These are phyloP conservation scores for Cardamine chenopodiifolia DNA, from an alignment of 345 rosid species.

Conservation along the genomic window DNA sequence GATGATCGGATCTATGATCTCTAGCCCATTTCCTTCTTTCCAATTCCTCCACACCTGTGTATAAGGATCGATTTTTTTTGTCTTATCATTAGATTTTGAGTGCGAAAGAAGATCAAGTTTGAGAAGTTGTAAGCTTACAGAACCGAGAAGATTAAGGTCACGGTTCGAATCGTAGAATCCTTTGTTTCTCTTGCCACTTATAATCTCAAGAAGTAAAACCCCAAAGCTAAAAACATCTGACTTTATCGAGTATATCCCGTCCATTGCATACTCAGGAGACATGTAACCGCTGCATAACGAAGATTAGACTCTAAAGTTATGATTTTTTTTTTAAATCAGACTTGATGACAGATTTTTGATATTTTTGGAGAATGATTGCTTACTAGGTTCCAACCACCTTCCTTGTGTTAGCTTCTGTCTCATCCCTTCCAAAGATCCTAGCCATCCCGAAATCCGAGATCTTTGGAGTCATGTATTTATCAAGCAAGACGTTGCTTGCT, in stretches of 20 bases:
- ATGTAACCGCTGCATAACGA: constrained; percentile 64
- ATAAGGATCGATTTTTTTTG: background rate
- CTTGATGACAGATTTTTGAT: background rate
- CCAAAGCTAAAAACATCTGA: constrained; percentile 81
- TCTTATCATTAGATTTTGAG: background rate
- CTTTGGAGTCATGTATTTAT: constrained; percentile 64
- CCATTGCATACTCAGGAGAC: constrained; percentile 89
- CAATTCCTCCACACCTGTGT: constrained; percentile 70
- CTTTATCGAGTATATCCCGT: constrained; percentile 66
- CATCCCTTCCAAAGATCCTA: constrained; percentile 70
- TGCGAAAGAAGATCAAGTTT: background rate
- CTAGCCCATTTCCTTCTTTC: constrained; percentile 60
- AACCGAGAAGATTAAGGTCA: constrained; percentile 76
- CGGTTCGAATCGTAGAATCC: constrained; percentile 63
- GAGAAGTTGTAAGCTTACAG: constrained; percentile 50
- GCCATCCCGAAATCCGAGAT: constrained; percentile 95
- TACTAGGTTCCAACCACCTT: constrained; percentile 86
- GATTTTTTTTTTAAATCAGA: no score
- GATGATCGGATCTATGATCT: constrained; percentile 49
- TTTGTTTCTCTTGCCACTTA: constrained; percentile 64
- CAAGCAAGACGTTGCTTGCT: constrained; percentile 78
- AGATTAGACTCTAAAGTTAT: background rate
- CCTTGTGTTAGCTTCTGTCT: constrained; percentile 59
- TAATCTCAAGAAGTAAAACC: constrained; percentile 67
- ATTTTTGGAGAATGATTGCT: constrained; percentile 35